Conservation (phyloP, 495 filamentous ascomycete genomes). For the Neurospora discreta region DNA sequence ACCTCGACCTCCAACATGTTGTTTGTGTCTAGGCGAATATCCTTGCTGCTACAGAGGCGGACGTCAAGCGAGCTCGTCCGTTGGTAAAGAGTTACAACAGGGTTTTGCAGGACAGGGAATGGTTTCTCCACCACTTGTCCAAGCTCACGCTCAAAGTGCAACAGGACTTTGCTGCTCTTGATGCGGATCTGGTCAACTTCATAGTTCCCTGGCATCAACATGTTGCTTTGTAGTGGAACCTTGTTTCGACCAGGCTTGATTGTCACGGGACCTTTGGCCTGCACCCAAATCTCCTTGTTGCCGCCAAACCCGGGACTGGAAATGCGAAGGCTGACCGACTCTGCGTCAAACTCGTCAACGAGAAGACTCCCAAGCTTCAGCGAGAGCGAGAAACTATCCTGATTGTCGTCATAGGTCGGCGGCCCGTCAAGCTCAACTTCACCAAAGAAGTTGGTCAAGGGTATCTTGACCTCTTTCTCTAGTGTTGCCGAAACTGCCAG, state of each 20-base stretch:
- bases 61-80: slow-evolving; percentile 37
- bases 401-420: slow-evolving; percentile 55
- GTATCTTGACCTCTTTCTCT: slow-evolving; percentile 52
- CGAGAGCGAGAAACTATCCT: slow-evolving; percentile 67
- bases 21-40: slow-evolving; percentile 65
- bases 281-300: slow-evolving; percentile 54
- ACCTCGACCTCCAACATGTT: slow-evolving; percentile 66
- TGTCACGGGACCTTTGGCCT: slow-evolving; percentile 26
- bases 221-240: slow-evolving; percentile 39
- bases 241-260: slow-evolving; percentile 45
- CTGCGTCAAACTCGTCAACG: slow-evolving; percentile 55
- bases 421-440: slow-evolving; percentile 57
- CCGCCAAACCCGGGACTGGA: slow-evolving; percentile 35
- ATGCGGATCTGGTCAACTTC: slow-evolving; percentile 63
- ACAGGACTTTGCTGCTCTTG: slow-evolving; percentile 53
- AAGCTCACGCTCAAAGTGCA: slow-evolving; percentile 48
- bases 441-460: slow-evolving; percentile 63
- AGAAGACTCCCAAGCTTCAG: slow-evolving; percentile 64
- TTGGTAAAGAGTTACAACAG: slow-evolving; percentile 36
- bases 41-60: slow-evolving; percentile 33
- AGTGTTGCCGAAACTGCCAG: slow-evolving; percentile 50
- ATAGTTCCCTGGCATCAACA: slow-evolving; percentile 64
- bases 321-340: slow-evolving; percentile 56
- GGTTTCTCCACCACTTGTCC: slow-evolving; percentile 32
- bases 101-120: slow-evolving; percentile 27